A percentile compares a stretch with the other conserved stretches of the same genome.
These are phyloP conservation scores for Penicillium sp. DNA, from an alignment of 2,329 filamentous ascomycete genomes.

Conservation along the genomic window DNA sequence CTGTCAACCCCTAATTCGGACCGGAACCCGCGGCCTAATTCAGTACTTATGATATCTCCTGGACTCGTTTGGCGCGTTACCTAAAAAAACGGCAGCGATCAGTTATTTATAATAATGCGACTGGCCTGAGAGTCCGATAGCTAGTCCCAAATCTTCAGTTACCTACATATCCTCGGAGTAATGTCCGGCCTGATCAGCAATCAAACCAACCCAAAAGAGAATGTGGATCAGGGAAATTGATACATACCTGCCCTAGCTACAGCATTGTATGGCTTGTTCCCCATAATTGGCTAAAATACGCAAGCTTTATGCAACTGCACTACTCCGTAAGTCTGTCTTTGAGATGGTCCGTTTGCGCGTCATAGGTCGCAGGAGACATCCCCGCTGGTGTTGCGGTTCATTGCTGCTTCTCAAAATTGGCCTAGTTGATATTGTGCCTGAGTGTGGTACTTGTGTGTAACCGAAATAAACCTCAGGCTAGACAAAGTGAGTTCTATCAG, in stretches of 20 bases:
- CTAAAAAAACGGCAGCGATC: not conserved
- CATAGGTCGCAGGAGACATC: not conserved
- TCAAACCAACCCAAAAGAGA: not conserved
- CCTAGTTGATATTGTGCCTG: not conserved
- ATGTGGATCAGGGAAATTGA: not conserved
- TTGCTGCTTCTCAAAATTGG: not conserved
- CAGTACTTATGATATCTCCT: not conserved
- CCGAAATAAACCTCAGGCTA: not conserved
- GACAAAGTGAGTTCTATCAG: not conserved
- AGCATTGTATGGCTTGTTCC: not conserved
- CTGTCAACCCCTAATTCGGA: not conserved
- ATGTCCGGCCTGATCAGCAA: constrained; percentile 3
- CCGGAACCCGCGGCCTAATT: not conserved
- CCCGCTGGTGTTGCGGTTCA: not conserved
- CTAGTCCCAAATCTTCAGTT: not conserved
- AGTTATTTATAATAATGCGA: not conserved
- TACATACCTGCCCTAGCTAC: not conserved
- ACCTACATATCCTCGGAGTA: not conserved
- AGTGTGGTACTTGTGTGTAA: constrained; percentile 8
- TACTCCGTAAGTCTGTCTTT: not conserved
- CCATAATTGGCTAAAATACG: not conserved
- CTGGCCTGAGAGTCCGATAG: not conserved
- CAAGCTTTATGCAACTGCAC: not conserved
- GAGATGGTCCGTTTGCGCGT: not conserved
- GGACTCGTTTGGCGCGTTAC: not conserved